Evolutionary conservation across 1,284 basidiomycete species (phyloP), one percentile per base, ranked within the genome.

Genomic region (Ustilago cynodontis): DNA sequence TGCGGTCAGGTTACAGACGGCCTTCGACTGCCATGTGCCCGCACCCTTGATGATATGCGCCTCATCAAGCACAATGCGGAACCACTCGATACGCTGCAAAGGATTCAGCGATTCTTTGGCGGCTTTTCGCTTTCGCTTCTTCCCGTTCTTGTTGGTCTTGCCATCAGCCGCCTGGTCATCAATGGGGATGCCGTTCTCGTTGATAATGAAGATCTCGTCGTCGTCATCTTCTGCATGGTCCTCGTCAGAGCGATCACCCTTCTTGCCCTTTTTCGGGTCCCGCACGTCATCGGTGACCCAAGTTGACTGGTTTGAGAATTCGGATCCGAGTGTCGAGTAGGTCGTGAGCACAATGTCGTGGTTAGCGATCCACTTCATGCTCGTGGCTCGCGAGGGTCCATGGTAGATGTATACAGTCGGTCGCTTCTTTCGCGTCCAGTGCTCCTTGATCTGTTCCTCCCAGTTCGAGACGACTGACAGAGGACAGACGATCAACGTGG

Each of bases 341-440:
- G 96, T 98, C 10, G 97, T 99, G 85, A 99, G 93, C 62, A 99
- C 96, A 28, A 95, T 92, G 87, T 99, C 97, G 85, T 98, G 95
- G 83, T 96, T 91, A 14, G 94, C 93, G 37, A 99, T 89, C 86
- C 92, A 94, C 9, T 89, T 86, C 16, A 94, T 90, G 86, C 98
- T 94, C 16, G 91, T 91, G 52, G 92, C 90, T n/a, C 97, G 91
- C 20, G 91, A 89, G 79, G 93, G 93, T 14, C 97, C 97, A 83
- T 99, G 97, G 85, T 99, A 99, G 71, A 99, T 91, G 87, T 98
- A 99, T 35, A 99, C 91, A 28, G 91, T 65, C 0, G 84, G 85
- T 28, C 55, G 74, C 16, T 71, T 61, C 18, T 57, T 47, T 9
- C 61, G 37, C 1, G 41, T 31, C 84, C 85, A 86, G 87, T 99